Base-by-base conservation (phyloP, 331 rosid genomes). In the Quercus phellos region DNA sequence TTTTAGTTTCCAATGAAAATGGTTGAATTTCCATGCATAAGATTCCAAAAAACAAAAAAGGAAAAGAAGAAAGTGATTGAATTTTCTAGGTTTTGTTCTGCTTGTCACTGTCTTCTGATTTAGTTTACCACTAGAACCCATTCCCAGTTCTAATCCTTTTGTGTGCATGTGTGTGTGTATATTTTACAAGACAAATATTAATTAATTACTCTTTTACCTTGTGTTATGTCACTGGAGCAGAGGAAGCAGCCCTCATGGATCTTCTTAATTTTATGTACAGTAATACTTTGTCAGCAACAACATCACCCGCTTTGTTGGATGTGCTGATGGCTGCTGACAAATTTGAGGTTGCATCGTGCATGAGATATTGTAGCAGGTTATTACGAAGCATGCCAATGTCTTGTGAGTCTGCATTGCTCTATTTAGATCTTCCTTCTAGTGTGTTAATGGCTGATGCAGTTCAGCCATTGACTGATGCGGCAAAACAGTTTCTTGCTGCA, bases 291-390 rank as follows among this genome's bases (percentile, higher is more conserved):
- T 68, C 88, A 12, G 66, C 26, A 11, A 70, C 16, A 19, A 70
- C 87, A 22, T 22, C 82, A 67, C 66, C 85, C 71, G 81, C 77
- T 18, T 24, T 89, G 73, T 68, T 89, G 83, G 89, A 89, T 60
- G 86, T 87, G 55, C 75, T 89, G 54, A 79, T 85, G 82, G 93
- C 74, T 67, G 93, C 90, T 73, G 87, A 85, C 82, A 87, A 83
- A 72, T 89, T 78, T 79, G 88, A 83, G 79, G 93, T 87, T 29
- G 85, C 73, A 9, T 89, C 89, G 0, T 89, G 93, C 81, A 77
- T 87, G 81, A 87, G 84, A 71, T 79, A 83, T 51, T 89, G 93
- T 77, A 79, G 85, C 74, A 76, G 35, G 61, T 55, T 75, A 35
- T 74, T 87, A 84, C 80, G 51, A 54, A 58, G 70, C 16, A 73